Evolutionary conservation across 305 asterid genomes (phyloP).

Genomic region (Solanum hybrid): DNA sequence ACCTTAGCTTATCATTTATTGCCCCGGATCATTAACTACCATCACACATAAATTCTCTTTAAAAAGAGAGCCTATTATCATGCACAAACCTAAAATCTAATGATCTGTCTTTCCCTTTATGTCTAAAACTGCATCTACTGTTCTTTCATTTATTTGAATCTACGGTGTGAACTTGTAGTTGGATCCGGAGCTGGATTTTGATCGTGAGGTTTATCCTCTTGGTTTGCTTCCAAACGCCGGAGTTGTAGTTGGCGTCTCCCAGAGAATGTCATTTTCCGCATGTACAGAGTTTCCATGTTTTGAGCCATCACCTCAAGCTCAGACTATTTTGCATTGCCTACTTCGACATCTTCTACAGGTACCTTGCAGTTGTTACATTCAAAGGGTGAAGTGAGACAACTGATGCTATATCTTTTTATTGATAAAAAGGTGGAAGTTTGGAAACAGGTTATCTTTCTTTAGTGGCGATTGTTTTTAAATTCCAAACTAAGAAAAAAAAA

Average conservation of each 20-base stretch:
- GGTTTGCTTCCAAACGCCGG: slow-evolving; percentile 97
- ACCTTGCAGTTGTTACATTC: slow-evolving; percentile 7
- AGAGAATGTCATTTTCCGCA: slow-evolving; percentile 96
- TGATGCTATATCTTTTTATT: background rate
- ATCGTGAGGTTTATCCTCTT: slow-evolving; percentile 96
- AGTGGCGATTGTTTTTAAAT: background rate
- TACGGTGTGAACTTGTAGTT: slow-evolving; percentile 47
- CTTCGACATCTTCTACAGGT: slow-evolving; percentile 99
- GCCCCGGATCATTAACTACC: background rate
- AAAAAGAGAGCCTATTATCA: background rate
- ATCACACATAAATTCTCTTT: background rate
- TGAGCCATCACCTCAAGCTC: slow-evolving; percentile 99
- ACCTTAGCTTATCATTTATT: background rate
- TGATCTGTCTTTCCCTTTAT: background rate
- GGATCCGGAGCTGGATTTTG: slow-evolving; percentile 99
- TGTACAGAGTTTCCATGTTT: slow-evolving; percentile 99
- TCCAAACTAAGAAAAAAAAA: background rate
- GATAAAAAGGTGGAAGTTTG: background rate
- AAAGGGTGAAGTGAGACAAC: background rate
- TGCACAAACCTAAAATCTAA: background rate
- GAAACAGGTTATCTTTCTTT: background rate
- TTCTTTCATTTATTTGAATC: slow-evolving; percentile 12
- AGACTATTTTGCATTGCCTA: slow-evolving; percentile 93
- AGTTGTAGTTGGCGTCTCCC: slow-evolving; percentile 96
- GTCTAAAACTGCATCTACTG: background rate